These are phyloP conservation scores for Neurospora sp. DNA, from an alignment of 495 filamentous ascomycete genomes.

Conservation along the genomic window DNA sequence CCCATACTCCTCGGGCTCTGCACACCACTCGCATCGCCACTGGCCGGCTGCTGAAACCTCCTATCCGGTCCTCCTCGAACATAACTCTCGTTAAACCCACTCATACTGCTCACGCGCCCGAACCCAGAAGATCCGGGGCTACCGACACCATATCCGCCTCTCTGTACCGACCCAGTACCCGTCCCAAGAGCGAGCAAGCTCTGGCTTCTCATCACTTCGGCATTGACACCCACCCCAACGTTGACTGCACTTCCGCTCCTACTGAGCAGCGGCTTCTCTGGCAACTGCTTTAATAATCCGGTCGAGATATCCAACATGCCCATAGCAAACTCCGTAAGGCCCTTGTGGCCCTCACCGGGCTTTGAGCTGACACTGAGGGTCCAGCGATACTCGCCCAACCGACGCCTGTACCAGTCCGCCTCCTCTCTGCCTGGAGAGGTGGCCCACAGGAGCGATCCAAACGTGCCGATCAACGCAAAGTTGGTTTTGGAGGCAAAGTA, in stretches of 20 bases:
- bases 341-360: constrained; percentile 47
- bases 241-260: constrained; percentile 32
- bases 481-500: constrained; percentile 74
- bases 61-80: constrained; percentile 2
- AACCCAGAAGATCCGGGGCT: not conserved
- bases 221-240: constrained; percentile 32
- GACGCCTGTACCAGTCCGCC: constrained; percentile 84
- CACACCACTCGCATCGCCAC: constrained; percentile 31
- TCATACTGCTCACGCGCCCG: constrained; percentile 11
- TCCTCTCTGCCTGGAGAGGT: constrained; percentile 81
- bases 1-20: constrained; percentile 33
- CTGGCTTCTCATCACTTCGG: constrained; percentile 30
- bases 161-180: not conserved
- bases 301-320: constrained; percentile 58
- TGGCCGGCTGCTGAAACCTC: constrained; percentile 18
- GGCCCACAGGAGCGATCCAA: constrained; percentile 73
- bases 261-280: constrained; percentile 45
- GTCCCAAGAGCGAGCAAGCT: constrained; percentile 24
- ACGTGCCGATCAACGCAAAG: constrained; percentile 73
- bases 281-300: constrained; percentile 44
- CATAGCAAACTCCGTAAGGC: constrained; percentile 66
- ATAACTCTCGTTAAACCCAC: constrained; percentile 12
- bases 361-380: constrained; percentile 78
- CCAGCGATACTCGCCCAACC: constrained; percentile 87
- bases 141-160: constrained; percentile 6